These are phyloP conservation scores for Condylostoma magnum DNA, from an alignment of 169 alveolate genomes.

Conservation along the genomic window DNA sequence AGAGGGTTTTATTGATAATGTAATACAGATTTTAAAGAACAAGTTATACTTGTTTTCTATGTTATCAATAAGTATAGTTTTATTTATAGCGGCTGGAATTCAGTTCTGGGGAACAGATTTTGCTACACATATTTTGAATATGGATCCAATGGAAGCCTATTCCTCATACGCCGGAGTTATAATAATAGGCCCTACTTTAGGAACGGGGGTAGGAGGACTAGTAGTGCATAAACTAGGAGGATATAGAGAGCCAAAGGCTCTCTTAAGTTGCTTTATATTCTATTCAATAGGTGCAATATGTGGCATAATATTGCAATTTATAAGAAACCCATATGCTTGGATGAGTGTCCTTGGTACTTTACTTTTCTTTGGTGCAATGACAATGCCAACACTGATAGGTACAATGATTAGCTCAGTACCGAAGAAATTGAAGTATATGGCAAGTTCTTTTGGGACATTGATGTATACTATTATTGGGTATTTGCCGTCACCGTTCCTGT, in stretches of 20 bases:
- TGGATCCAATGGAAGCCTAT: slow-evolving; percentile 40
- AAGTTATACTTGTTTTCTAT: slow-evolving; percentile 58
- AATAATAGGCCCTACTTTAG: slow-evolving; percentile 65
- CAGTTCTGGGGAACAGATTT: slow-evolving; percentile 79
- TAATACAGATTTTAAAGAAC: slow-evolving; percentile 37
- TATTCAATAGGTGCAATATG: no score
- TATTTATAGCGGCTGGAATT: slow-evolving; percentile 72
- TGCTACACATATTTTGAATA: slow-evolving; percentile 38
- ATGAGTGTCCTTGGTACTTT: slow-evolving; percentile 58
- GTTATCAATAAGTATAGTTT: slow-evolving; percentile 57
- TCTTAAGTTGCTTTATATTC: no score
- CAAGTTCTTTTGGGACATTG: slow-evolving; percentile 61
- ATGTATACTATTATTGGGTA: slow-evolving; percentile 70
- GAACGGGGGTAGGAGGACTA: slow-evolving; percentile 61
- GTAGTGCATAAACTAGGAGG: slow-evolving; percentile 64
- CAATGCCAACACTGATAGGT: slow-evolving; percentile 65
- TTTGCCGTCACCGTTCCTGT: slow-evolving; percentile 76
- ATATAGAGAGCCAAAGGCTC: no score
- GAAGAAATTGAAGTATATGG: slow-evolving; percentile 46
- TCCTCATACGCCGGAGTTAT: slow-evolving; percentile 47
- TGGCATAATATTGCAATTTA: slow-evolving; percentile 59
- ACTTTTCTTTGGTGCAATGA: slow-evolving; percentile 78
- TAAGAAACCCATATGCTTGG: slow-evolving; percentile 38
- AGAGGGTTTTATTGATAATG: background rate
- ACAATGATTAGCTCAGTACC: slow-evolving; percentile 61